Conservation (phyloP, 352 stramenopile genomes). For the Globisporangium cystogenes region DNA sequence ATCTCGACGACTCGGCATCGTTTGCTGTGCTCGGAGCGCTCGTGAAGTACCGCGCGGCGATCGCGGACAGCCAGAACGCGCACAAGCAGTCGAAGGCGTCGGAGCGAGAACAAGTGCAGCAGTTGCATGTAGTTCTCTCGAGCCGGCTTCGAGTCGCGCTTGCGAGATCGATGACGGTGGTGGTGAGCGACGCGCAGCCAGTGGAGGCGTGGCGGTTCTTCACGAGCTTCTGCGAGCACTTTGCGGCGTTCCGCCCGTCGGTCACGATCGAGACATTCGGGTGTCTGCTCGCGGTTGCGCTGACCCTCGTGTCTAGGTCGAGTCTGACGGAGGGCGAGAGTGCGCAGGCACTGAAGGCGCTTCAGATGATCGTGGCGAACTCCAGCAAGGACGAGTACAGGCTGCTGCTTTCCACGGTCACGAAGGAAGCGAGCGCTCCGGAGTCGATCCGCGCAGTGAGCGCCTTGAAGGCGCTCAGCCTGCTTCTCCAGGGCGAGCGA, state of each 20-base stretch:
- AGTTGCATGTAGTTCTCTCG: constrained; percentile 5
- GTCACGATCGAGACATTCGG: constrained; percentile 56
- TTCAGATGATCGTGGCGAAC: constrained; percentile 42
- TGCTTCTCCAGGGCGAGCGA: constrained; percentile 53
- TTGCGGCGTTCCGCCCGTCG: constrained; percentile 33
- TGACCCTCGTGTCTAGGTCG: constrained; percentile 20
- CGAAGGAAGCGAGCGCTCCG: constrained; percentile 40
- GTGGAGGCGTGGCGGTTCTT: constrained; percentile 48
- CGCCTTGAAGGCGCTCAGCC: constrained; percentile 42
- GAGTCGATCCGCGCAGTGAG: constrained; percentile 38
- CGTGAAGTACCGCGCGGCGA: constrained; percentile 42
- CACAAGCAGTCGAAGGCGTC: constrained; percentile 10
- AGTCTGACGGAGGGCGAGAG: not conserved
- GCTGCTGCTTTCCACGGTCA: constrained; percentile 51
- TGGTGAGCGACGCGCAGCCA: constrained; percentile 16
- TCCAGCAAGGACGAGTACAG: constrained; percentile 69
- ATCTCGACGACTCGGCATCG: constrained; percentile 17
- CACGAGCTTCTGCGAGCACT: constrained; percentile 43
- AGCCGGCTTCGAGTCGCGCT: constrained; percentile 29
- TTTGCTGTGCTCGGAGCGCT: constrained; percentile 45
- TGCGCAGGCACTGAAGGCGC: constrained; percentile 9
- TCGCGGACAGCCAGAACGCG: constrained; percentile 9
- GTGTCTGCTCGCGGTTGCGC: constrained; percentile 47
- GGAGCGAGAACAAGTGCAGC: constrained; percentile 3
- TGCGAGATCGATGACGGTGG: constrained; percentile 36